Conservation (phyloP, 306 rosid genomes). For the Cucumis cinereus region DNA sequence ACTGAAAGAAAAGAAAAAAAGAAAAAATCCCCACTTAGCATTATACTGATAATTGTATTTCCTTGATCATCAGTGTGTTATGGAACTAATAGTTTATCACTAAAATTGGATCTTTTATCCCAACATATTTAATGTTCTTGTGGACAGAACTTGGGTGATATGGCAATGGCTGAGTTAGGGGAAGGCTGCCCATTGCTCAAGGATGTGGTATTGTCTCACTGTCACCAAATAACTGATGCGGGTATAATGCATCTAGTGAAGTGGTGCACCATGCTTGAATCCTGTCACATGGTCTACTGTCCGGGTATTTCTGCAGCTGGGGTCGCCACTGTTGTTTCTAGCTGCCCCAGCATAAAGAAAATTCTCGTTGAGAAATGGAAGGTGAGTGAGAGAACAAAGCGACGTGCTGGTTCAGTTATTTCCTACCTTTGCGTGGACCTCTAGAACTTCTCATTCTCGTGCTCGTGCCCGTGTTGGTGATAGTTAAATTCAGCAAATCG, state of each 20-base stretch:
- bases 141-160: constrained; percentile 73
- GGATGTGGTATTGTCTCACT: constrained; percentile 72
- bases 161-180: constrained; percentile 81
- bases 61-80: too few species aligned
- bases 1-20: too few species aligned
- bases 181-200: constrained; percentile 68
- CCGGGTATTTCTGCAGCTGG: constrained; percentile 67
- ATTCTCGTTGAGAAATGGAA: constrained; percentile 92
- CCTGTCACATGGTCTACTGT: constrained; percentile 93
- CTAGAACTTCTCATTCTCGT: neutral
- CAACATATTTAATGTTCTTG: neutral
- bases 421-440: constrained; percentile 80
- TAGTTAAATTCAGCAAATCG: neutral
- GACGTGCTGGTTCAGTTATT: constrained; percentile 71
- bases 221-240: constrained; percentile 81
- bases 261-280: constrained; percentile 51
- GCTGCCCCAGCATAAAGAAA: constrained; percentile 74
- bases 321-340: constrained; percentile 74
- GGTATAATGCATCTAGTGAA: constrained; percentile 70
- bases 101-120: neutral
- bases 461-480: neutral
- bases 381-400: constrained; percentile 78
- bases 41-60: too few species aligned
- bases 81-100: neutral
- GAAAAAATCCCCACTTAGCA: neutral